Evolutionary conservation across 208 protist genomes (phyloP).

Genomic region (Crithidia acanthocephali): DNA sequence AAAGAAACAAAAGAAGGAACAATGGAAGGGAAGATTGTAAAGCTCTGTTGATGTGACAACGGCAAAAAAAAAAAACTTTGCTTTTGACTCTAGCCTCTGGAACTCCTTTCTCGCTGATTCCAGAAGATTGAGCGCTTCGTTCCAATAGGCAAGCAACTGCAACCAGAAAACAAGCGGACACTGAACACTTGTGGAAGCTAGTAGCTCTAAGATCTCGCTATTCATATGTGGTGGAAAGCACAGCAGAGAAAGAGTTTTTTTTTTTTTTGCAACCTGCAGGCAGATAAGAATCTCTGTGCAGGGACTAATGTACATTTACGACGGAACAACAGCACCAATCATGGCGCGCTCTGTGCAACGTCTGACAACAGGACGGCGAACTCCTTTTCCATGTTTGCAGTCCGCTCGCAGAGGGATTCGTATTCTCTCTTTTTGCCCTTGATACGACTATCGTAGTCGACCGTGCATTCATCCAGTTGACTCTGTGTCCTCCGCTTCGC

Average conservation of each 20-base stretch:
- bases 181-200: too few species aligned
- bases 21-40: background rate
- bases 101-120: too few species aligned
- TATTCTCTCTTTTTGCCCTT: slow-evolving; percentile 60
- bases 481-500: slow-evolving; percentile 61
- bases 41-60: too few species aligned
- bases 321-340: background rate
- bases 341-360: slow-evolving; percentile 51
- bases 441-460: slow-evolving; percentile 68
- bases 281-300: background rate
- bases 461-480: slow-evolving; percentile 52
- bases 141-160: background rate
- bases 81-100: too few species aligned
- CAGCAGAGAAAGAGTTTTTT: too few species aligned
- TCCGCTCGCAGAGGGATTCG: slow-evolving; percentile 59
- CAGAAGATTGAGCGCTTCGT: too few species aligned
- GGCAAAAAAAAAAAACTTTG: background rate
- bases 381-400: slow-evolving; percentile 87
- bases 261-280: background rate
- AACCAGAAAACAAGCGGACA: too few species aligned
- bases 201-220: too few species aligned
- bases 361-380: slow-evolving; percentile 75
- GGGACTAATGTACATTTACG: slow-evolving; percentile 23
- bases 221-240: too few species aligned
- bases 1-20: background rate